phyloP scores from a whole-genome alignment of 306 rosid species.

The Acacia crassicarpa region DNA sequence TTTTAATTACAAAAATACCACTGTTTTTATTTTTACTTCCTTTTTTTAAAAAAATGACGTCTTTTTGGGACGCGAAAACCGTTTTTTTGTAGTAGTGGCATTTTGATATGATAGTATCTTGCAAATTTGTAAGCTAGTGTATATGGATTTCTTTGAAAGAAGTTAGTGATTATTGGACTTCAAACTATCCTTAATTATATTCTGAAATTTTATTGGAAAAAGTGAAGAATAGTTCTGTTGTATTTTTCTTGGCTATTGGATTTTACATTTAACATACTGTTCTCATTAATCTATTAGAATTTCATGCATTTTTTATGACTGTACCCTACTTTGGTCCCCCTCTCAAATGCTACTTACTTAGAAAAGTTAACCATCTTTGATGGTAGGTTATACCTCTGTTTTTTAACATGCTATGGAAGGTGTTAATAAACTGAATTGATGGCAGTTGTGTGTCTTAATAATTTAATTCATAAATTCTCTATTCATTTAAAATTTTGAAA shows the following conservation, averaged over 20 bases:
- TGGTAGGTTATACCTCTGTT: background rate
- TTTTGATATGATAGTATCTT: constrained; percentile 8
- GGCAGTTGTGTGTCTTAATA: background rate
- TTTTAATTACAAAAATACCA: too few relatives aligned
- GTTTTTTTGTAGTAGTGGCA: too few relatives aligned
- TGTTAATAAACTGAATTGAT: constrained; percentile 1
- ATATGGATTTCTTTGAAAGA: background rate
- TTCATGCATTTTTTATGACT: background rate
- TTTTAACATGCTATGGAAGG: background rate
- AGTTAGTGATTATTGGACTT: background rate
- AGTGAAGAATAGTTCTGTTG: background rate
- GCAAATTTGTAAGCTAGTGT: constrained; percentile 14
- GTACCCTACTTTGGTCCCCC: background rate
- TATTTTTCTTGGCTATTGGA: constrained; percentile 17
- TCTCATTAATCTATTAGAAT: constrained; percentile 6
- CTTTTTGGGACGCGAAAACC: too few relatives aligned
- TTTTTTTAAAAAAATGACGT: too few relatives aligned
- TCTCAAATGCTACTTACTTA: background rate
- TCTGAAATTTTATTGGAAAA: constrained; percentile 21
- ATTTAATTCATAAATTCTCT: constrained; percentile 20
- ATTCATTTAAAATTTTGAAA: constrained; percentile 16
- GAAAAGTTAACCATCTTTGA: background rate
- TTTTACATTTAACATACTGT: constrained; percentile 3
- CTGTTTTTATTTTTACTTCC: too few relatives aligned
- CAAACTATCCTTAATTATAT: background rate